Evolutionary conservation across 1,139 yeast genomes (phyloP), one percentile per base, ranked within the genome.

Genomic region (Candida sanyaensis): DNA sequence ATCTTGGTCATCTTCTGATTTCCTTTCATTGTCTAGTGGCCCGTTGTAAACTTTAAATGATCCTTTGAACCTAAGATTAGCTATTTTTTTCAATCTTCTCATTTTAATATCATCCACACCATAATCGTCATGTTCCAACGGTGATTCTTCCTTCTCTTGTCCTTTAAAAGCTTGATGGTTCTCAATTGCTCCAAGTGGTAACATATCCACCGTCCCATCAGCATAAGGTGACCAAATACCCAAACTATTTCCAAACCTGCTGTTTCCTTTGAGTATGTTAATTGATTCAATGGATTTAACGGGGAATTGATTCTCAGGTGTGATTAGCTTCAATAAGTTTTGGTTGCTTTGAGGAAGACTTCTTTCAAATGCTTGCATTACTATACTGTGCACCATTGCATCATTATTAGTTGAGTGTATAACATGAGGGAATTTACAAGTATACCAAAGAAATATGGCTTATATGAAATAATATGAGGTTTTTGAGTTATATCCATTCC

Each of bases 221-320:
- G 93, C 91, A 61, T 86, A 88, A 0, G 83, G 78, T 0, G 80
- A 62, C 95, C 95, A 88, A 5, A 80, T 73, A 0, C 91, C 93
- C 48, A 84, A 60, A 26, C 89, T 75, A 37, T 76, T 68, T 0
- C 83, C 73, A 55, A 78, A 80, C 46, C 91, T 68, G 31, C 75
- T 75, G 5, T 92, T 91, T 4, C 92, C 92, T 49, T 80, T 76
- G 10, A 84, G 59, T 2, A 83, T 71, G 47, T 78, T 77, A 71
- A 83, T 76, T 0, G 85, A 67, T 40, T 77, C 78, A 27, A 84
- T 61, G 1, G 86, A 80, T 42, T 76, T 67, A 2, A 84, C 71
- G 0, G 90, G 83, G 13, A 71, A 65, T 36, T 77, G 81, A 4
- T 65, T 60, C 4, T 53, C 49, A 8, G 61, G 56, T 0, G 69